A percentile compares a stretch with the other conserved stretches of the same genome.
Evolutionary conservation across 345 rosid species (phyloP).

Genomic region (Sisymbrium altissimum): DNA sequence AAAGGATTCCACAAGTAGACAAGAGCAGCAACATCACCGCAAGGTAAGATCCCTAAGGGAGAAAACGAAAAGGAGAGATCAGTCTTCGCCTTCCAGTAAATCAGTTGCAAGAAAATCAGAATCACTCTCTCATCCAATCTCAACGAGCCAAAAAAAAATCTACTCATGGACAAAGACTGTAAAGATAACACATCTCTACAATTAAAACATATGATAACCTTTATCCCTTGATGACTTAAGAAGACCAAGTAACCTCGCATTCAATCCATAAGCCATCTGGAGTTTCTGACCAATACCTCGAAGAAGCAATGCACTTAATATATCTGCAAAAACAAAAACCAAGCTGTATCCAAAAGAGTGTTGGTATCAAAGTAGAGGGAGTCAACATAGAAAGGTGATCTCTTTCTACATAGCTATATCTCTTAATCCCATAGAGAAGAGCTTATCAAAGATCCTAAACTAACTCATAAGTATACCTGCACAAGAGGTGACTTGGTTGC

Average conservation of each 20-base stretch:
- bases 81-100: conserved; percentile 25
- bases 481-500: conserved; percentile 62
- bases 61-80: conserved; percentile 9
- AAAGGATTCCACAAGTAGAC: conserved; percentile 93
- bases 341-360: conserved; percentile 72
- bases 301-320: conserved; percentile 74
- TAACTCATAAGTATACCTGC: conserved; percentile 49
- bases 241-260: conserved; percentile 49
- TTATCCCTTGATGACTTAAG: conserved; percentile 39
- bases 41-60: conserved; percentile 47
- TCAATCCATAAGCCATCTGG: conserved; percentile 47
- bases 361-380: conserved; percentile 11
- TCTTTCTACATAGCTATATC: background rate
- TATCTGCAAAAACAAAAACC: conserved; percentile 78
- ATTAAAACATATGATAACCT: conserved; percentile 39
- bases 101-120: background rate
- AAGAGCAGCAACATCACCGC: conserved; percentile 84
- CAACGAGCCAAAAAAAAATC: background rate
- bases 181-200: background rate
- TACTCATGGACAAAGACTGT: background rate
- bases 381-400: background rate
- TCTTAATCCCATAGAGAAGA: background rate
- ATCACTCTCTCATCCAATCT: background rate
- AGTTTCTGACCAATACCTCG: conserved; percentile 64
- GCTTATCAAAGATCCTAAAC: background rate